These are phyloP conservation scores for Trametes punicea DNA, from an alignment of 768 basidiomycete genomes.

Conservation along the genomic window DNA sequence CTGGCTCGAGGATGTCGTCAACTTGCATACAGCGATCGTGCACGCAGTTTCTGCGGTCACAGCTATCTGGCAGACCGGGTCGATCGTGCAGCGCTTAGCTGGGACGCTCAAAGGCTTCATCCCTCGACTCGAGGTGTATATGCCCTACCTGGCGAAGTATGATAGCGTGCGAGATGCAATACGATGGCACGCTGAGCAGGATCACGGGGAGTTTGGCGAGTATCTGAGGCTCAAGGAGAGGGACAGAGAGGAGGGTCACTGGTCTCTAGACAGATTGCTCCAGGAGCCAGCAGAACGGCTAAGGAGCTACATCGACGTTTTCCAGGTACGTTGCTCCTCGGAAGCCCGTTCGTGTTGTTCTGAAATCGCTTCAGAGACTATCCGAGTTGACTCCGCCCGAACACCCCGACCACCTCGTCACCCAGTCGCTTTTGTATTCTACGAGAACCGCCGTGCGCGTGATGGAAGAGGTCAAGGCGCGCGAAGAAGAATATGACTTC, in stretches of 20 bases:
- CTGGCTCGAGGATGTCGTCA: constrained; percentile 85
- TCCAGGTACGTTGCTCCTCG: constrained; percentile 52
- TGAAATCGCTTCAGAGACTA: constrained; percentile 49
- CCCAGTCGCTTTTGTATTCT: constrained; percentile 60
- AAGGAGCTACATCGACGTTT: constrained; percentile 65
- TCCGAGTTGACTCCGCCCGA: constrained; percentile 62
- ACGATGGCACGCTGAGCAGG: constrained; percentile 38
- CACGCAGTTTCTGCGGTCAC: constrained; percentile 41
- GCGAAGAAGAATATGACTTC: constrained; percentile 84
- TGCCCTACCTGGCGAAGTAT: constrained; percentile 78
- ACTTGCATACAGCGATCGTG: constrained; percentile 66
- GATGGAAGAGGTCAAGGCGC: constrained; percentile 79
- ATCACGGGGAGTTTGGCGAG: constrained; percentile 66
- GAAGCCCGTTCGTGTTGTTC: background rate
- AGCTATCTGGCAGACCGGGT: constrained; percentile 17
- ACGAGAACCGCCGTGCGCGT: constrained; percentile 71
- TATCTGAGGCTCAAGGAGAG: constrained; percentile 71
- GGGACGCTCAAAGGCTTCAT: constrained; percentile 59
- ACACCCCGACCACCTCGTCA: constrained; percentile 69
- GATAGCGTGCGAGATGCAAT: constrained; percentile 58
- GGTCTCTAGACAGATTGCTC: constrained; percentile 65
- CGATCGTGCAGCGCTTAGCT: constrained; percentile 50
- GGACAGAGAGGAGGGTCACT: constrained; percentile 50
- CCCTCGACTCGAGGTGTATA: constrained; percentile 72
- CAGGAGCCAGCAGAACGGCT: constrained; percentile 75